Percentiles rank a stretch among this genome's conserved stretches.
Evolutionary conservation across 2,329 filamentous ascomycete genomes (phyloP).

Genomic region (Cercospora nicotianae): DNA sequence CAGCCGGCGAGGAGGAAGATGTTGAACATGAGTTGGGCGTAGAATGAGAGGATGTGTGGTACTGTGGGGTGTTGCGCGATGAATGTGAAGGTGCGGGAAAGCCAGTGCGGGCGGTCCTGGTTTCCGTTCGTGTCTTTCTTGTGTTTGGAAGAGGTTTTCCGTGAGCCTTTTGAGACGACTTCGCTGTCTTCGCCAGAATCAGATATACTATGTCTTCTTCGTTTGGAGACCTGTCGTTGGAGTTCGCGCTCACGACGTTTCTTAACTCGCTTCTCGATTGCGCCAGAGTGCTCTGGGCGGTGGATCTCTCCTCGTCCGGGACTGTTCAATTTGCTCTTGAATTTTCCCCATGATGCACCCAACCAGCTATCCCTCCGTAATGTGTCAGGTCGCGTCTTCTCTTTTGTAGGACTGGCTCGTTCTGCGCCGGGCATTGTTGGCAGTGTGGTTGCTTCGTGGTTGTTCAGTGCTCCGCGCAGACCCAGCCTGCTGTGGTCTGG

Average conservation of each 20-base stretch:
- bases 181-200: conserved; percentile 36
- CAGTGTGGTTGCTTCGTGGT: conserved; percentile 22
- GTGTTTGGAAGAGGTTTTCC: conserved; percentile 32
- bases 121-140: conserved; percentile 15
- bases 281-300: conserved; percentile 40
- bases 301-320: conserved; percentile 43
- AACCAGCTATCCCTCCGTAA: conserved; percentile 33
- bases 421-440: conserved; percentile 25
- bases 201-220: conserved; percentile 37
- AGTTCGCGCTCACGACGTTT: conserved; percentile 33
- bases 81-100: conserved; percentile 57
- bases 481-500: conserved; percentile 31
- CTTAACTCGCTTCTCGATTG: conserved; percentile 42
- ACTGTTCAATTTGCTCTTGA: conserved; percentile 39
- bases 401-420: conserved; percentile 40
- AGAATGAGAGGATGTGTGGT: conserved; percentile 65
- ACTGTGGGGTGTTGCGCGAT: conserved; percentile 65
- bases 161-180: conserved; percentile 20
- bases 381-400: conserved; percentile 26
- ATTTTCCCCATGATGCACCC: conserved; percentile 18
- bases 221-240: conserved; percentile 28
- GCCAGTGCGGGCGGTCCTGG: conserved; percentile 30
- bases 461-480: conserved; percentile 26
- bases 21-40: conserved; percentile 67
- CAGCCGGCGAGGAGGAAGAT: conserved; percentile 58